Conservation (phyloP, 257 asterid genomes). For the Thymus quinquecostatus region DNA sequence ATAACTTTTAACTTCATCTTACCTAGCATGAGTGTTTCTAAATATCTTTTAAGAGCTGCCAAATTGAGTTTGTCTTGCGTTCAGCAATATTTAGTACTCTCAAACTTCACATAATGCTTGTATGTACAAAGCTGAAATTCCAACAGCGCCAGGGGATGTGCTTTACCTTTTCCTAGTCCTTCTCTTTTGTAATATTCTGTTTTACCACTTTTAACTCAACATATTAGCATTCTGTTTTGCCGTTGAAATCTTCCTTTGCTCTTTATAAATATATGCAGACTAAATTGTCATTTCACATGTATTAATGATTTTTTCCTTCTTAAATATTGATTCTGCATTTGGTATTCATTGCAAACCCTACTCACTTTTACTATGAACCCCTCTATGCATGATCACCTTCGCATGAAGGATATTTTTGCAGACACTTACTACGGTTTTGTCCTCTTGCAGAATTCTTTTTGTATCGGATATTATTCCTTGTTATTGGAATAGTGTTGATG, state of each 20-base stretch:
- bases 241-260: not conserved
- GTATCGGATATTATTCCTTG: constrained; percentile 72
- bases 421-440: constrained; percentile 4
- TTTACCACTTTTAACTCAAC: not conserved
- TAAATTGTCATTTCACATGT: not conserved
- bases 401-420: not conserved
- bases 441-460: constrained; percentile 64
- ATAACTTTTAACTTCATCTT: constrained; percentile 1
- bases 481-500: constrained; percentile 61
- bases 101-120: not conserved
- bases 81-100: not conserved
- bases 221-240: not conserved
- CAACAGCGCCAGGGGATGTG: no score
- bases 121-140: not conserved
- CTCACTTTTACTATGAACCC: not conserved
- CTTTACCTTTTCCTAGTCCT: not conserved
- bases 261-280: not conserved
- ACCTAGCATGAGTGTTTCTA: not conserved
- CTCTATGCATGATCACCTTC: not conserved
- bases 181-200: not conserved
- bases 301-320: not conserved
- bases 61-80: not conserved
- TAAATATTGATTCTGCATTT: not conserved
- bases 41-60: not conserved
- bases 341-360: constrained; percentile 1